Evolutionary conservation across 306 rosid species (phyloP).

Genomic region (Cucurbita pepo): DNA sequence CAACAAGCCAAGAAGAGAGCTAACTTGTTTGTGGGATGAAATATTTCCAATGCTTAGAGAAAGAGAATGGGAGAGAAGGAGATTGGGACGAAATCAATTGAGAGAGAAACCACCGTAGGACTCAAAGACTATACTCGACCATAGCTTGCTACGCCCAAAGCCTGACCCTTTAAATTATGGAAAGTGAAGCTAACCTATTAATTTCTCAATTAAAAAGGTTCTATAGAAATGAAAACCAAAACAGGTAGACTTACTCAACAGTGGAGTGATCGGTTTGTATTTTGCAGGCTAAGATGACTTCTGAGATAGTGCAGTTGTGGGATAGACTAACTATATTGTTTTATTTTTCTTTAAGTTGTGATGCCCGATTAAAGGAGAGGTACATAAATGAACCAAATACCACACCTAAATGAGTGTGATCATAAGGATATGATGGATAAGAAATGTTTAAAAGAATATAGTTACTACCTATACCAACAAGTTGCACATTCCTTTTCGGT

Average conservation of each 20-base stretch:
- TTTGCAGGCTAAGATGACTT: neutral
- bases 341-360: neutral
- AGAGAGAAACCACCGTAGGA: neutral
- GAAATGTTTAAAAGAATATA: no score
- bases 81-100: neutral
- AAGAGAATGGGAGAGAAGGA: neutral
- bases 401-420: no score
- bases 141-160: no score
- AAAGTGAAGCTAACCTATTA: neutral
- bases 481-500: no score
- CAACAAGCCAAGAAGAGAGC: neutral
- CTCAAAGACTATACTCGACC: neutral
- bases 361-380: no score
- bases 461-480: no score
- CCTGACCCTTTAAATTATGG: neutral
- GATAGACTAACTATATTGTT: neutral
- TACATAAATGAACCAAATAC: no score
- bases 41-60: neutral
- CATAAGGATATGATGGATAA: no score
- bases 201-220: neutral
- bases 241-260: neutral
- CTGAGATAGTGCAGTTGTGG: neutral
- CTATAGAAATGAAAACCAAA: neutral
- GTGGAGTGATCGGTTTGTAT: neutral
- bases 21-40: neutral